Base-by-base conservation (phyloP, 176 grass and related monocot species). In the Dendrocalamus sinicus region DNA sequence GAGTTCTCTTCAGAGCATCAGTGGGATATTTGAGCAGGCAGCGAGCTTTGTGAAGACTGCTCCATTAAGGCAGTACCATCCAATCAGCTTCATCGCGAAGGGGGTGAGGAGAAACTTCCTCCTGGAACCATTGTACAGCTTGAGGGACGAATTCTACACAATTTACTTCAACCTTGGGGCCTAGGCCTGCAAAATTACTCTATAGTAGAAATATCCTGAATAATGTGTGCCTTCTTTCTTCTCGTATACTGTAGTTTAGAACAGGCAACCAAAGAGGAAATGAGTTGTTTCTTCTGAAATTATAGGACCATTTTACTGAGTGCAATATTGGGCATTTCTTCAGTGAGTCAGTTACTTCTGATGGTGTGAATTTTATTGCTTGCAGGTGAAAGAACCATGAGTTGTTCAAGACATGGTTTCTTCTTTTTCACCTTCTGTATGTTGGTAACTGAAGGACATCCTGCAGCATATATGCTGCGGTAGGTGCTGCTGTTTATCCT, bases 91-190 rank as follows among this genome's bases (percentile, higher is more conserved):
- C 46, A 19, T 94, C 3, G 92, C 96, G 0, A 93, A 90, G 82
- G 96, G 93, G 15, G 35, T 69, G 22, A 82, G 46, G 72, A 92
- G 89, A 76, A 96, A 96, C 67, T 96, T 99, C 75, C 59, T 96
- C 45, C 72, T 99, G 50, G 90, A 99, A 62, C 93, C 96, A 53
- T 71, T 96, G 67, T 77, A 94, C 73, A 92, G 92, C 81, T 74
- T 99, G 82, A 89, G 52, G 46, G 93, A 96, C 28, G 96, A 99
- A 79, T 89, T 86, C 71, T 99, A 99, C 59, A 92, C 92, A 13
- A 70, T 92, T 77, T 96, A 99, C 84, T 99, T 99, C 85, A 92
- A 94, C 71, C 65, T 96, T 45, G 82, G 84, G 59, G 81, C 93
- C 78, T 95, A 77, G 91, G 10, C 54, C 72, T 12, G 17, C 59